These are phyloP conservation scores for Kuraishia borneana DNA, from an alignment of 805 yeast genomes.

Conservation along the genomic window DNA sequence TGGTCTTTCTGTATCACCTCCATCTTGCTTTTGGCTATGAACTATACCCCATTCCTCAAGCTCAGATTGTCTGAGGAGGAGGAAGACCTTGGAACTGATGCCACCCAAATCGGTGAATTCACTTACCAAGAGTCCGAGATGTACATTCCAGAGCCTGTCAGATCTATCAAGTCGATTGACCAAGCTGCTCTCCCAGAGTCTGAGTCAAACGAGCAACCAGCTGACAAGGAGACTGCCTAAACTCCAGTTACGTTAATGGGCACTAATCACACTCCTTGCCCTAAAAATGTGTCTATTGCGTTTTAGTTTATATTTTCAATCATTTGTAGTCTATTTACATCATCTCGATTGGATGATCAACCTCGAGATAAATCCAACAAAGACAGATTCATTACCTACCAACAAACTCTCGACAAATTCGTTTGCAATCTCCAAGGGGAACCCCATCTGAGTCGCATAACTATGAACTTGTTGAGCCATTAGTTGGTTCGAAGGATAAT, in stretches of 20 bases:
- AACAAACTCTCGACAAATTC: constrained; percentile 55
- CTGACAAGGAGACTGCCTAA: constrained; percentile 1
- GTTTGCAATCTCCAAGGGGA: constrained; percentile 46
- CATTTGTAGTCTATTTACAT: background rate
- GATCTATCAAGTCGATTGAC: constrained; percentile 34
- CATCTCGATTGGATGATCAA: constrained; percentile 17
- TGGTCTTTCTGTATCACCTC: constrained; percentile 74
- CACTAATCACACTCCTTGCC: too few relatives aligned
- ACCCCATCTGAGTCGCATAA: constrained; percentile 43
- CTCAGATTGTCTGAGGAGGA: constrained; percentile 79
- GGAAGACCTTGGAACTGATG: constrained; percentile 82
- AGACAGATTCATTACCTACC: constrained; percentile 44
- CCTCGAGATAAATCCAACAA: constrained; percentile 56
- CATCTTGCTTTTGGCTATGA: constrained; percentile 52
- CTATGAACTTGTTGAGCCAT: constrained; percentile 17
- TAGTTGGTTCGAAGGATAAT: constrained; percentile 14
- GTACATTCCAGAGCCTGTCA: constrained; percentile 69
- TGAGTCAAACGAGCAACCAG: constrained; percentile 1
- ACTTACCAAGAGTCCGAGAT: constrained; percentile 58
- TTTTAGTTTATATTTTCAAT: background rate
- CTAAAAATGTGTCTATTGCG: too few relatives aligned
- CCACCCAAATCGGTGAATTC: constrained; percentile 84
- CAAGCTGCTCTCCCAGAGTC: constrained; percentile 1
- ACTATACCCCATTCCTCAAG: constrained; percentile 70
- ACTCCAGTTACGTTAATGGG: too few relatives aligned